A percentile compares a stretch with the other conserved stretches of the same genome.
phyloP scores from a whole-genome alignment of 371 early-diverging fungal genomes.

The Conidiobolus incongruus region DNA sequence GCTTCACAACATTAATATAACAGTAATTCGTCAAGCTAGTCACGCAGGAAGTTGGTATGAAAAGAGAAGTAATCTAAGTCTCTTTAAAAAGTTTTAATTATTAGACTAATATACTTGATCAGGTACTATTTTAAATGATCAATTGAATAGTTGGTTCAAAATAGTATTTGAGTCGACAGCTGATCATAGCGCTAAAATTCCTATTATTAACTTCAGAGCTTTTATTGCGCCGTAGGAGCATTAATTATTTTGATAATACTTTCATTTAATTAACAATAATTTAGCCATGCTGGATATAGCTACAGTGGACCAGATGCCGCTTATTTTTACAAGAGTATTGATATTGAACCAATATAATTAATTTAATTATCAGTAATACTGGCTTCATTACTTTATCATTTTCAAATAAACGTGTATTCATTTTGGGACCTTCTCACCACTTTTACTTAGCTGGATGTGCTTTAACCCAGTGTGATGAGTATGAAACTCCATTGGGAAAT shows the following conservation, averaged over 20 bases:
- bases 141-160: constrained; percentile 24
- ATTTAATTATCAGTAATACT: background rate
- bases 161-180: constrained; percentile 17
- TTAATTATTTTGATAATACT: background rate
- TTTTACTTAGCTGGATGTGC: constrained; percentile 59
- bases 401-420: constrained; percentile 51
- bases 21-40: no score
- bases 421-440: constrained; percentile 87
- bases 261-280: constrained; percentile 1
- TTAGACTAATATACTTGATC: background rate
- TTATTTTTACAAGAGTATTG: constrained; percentile 55
- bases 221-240: constrained; percentile 60
- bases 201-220: constrained; percentile 32
- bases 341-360: constrained; percentile 11
- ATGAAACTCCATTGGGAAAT: constrained; percentile 73
- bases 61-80: no score
- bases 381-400: background rate
- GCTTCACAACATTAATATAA: no score
- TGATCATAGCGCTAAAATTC: constrained; percentile 13
- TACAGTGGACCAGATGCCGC: constrained; percentile 82
- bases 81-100: no score
- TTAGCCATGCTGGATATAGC: constrained; percentile 74
- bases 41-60: no score
- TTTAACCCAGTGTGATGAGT: constrained; percentile 34
- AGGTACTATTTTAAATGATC: constrained; percentile 11